These are phyloP conservation scores for Xylaria sp. DNA, from an alignment of 2,329 filamentous ascomycete genomes.

Conservation along the genomic window DNA sequence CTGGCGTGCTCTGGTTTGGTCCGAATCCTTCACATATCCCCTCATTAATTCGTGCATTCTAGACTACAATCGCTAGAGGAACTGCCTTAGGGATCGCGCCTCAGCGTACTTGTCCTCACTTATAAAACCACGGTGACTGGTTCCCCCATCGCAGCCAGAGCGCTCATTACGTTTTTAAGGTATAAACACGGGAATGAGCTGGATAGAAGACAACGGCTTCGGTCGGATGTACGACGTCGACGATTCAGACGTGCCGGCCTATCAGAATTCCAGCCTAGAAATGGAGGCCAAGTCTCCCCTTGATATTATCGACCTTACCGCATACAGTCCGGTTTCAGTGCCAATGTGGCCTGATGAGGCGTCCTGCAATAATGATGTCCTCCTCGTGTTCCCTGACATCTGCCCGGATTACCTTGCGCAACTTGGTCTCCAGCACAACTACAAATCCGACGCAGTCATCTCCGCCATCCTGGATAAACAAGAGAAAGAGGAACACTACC, in stretches of 20 bases:
- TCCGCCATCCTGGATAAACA: slow-evolving; percentile 47
- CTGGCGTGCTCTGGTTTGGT: background rate
- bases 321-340: background rate
- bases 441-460: slow-evolving; percentile 44
- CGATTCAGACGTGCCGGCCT: background rate
- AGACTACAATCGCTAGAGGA: background rate
- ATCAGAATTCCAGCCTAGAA: background rate
- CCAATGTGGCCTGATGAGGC: slow-evolving; percentile 5
- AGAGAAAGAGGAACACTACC: slow-evolving; percentile 48
- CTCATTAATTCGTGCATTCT: slow-evolving; percentile 1
- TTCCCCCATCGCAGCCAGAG: background rate
- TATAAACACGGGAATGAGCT: slow-evolving; percentile 5
- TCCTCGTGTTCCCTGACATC: slow-evolving; percentile 53
- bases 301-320: slow-evolving; percentile 17
- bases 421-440: slow-evolving; percentile 36
- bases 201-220: background rate
- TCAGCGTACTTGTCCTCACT: background rate
- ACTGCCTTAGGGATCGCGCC: background rate
- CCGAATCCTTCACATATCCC: background rate
- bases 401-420: slow-evolving; percentile 46
- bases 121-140: background rate
- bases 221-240: background rate
- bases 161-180: background rate
- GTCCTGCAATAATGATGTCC: slow-evolving; percentile 40
- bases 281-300: background rate